phyloP scores from a whole-genome alignment of 768 basidiomycete genomes.

The Boletus subparvulus region DNA sequence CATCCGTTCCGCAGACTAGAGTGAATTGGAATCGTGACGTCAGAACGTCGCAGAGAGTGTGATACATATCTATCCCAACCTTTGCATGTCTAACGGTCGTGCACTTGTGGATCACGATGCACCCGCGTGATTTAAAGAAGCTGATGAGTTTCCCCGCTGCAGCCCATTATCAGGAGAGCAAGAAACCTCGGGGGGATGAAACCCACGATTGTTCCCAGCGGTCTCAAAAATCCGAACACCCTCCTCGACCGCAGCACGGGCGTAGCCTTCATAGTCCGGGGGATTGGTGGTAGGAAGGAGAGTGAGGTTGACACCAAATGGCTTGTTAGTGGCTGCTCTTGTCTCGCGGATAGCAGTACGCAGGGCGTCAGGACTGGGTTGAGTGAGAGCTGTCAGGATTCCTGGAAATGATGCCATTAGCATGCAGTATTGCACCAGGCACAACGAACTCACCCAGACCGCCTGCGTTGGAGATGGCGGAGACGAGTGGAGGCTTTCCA shows the following conservation, averaged over 20 bases:
- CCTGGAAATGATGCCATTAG: conserved; percentile 40
- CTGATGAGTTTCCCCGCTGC: conserved; percentile 75
- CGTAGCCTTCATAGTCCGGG: conserved; percentile 86
- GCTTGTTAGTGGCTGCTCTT: conserved; percentile 61
- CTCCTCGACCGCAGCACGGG: conserved; percentile 79
- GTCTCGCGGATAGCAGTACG: conserved; percentile 80
- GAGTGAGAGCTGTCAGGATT: conserved; percentile 84
- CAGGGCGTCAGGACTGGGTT: conserved; percentile 81
- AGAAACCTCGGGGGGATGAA: not conserved
- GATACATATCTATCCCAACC: conserved; percentile 36
- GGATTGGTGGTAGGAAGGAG: conserved; percentile 88
- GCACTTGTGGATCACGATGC: conserved; percentile 88
- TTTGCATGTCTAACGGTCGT: conserved; percentile 85
- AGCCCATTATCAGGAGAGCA: not conserved
- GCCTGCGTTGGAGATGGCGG: conserved; percentile 81
- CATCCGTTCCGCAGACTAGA: conserved; percentile 61
- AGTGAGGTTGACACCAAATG: conserved; percentile 85
- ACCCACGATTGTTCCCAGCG: conserved; percentile 85
- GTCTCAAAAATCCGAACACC: conserved; percentile 91
- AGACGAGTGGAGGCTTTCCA: conserved; percentile 68
- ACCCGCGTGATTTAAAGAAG: conserved; percentile 75
- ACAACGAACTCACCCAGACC: conserved; percentile 56
- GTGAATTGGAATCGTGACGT: not conserved
- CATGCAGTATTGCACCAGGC: not conserved
- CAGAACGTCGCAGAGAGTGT: conserved; percentile 27